A percentile compares a stretch with the other conserved stretches of the same genome.
These are phyloP conservation scores for Hanseniaspora meyeri DNA, from an alignment of 805 yeast species.

Conservation along the genomic window DNA sequence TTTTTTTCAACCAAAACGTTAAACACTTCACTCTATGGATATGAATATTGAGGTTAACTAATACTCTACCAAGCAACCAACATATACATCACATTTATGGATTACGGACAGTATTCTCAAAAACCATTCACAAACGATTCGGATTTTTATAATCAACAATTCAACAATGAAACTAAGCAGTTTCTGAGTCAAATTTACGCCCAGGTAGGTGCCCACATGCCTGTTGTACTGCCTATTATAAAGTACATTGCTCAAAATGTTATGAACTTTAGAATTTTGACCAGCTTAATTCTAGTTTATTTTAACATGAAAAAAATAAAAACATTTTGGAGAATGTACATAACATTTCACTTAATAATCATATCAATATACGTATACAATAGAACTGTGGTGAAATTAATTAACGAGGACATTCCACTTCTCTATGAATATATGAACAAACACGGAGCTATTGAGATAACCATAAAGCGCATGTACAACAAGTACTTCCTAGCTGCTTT, in stretches of 20 bases:
- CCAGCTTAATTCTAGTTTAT: background rate
- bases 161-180: background rate
- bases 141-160: background rate
- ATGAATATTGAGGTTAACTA: too few relatives aligned
- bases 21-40: too few relatives aligned
- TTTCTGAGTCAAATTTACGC: background rate
- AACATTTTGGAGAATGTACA: background rate
- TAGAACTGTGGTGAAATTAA: conserved; percentile 3
- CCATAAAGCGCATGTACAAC: background rate
- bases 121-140: background rate
- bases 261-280: background rate
- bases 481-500: background rate
- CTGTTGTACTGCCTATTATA: background rate
- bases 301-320: conserved; percentile 2
- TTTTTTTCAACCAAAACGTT: too few relatives aligned
- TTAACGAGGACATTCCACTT: conserved; percentile 7
- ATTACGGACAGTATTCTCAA: background rate
- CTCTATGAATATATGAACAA: conserved; percentile 10
- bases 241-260: background rate
- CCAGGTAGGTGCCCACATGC: background rate
- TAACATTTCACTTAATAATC: background rate
- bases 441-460: background rate
- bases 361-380: conserved; percentile 2
- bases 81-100: background rate
- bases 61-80: too few relatives aligned